Percentiles rank a stretch among this genome's conserved stretches.
phyloP scores from a whole-genome alignment of 2,329 filamentous ascomycete genomes.

The Ceratocystis eucalypticola region DNA sequence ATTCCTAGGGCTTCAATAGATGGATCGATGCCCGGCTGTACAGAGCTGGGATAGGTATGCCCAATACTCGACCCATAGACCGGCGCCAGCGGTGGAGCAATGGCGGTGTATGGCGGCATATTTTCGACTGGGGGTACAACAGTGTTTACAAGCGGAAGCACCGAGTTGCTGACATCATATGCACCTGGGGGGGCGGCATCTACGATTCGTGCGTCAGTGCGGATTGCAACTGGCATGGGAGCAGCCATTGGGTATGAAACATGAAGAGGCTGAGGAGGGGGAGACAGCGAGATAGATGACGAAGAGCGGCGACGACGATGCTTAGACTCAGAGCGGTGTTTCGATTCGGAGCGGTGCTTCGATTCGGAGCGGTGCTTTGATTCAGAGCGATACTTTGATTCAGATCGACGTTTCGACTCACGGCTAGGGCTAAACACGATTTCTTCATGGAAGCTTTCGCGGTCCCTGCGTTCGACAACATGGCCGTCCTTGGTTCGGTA shows the following conservation, averaged over 20 bases:
- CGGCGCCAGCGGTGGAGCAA: not conserved
- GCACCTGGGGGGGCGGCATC: conserved; percentile 8
- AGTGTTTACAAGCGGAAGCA: conserved; percentile 25
- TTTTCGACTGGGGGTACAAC: conserved; percentile 24
- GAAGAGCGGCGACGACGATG: not conserved
- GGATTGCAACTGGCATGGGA: conserved; percentile 13
- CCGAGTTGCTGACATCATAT: conserved; percentile 20
- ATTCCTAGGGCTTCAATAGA: not conserved
- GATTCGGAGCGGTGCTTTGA: not conserved
- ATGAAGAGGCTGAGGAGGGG: conserved; percentile 6
- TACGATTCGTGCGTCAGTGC: conserved; percentile 14
- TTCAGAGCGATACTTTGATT: not conserved
- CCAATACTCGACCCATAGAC: not conserved
- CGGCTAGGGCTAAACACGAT: conserved; percentile 12
- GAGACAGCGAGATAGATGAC: not conserved
- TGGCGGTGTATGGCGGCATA: not conserved
- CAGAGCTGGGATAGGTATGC: not conserved
- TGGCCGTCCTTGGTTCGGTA: conserved; percentile 15
- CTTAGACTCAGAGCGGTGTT: not conserved
- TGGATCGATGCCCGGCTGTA: not conserved
- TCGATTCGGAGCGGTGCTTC: not conserved
- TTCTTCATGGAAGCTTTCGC: conserved; percentile 18
- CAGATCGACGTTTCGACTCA: not conserved
- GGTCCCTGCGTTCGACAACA: conserved; percentile 15
- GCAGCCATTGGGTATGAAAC: conserved; percentile 15